These are phyloP conservation scores for Fusarium aywerte DNA, from an alignment of 2,329 filamentous ascomycete species.

Conservation along the genomic window DNA sequence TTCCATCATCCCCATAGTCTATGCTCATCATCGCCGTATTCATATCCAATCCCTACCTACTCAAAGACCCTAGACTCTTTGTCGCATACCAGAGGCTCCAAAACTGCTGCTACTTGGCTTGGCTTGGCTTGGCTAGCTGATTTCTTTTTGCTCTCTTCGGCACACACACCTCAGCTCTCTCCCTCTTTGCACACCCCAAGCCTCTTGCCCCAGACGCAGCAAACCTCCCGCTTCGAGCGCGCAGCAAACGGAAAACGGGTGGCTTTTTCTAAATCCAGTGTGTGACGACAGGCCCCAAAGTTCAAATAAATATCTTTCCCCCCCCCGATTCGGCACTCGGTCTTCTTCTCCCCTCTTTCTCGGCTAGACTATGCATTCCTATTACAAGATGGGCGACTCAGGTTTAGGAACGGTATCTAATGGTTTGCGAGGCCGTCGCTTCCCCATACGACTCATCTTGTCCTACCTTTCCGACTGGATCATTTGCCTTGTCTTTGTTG, in stretches of 20 bases:
- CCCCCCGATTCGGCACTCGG: constrained; percentile 15
- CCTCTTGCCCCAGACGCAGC: constrained; percentile 13
- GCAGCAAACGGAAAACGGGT: constrained; percentile 18
- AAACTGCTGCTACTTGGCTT: constrained; percentile 13
- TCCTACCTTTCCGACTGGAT: constrained; percentile 83
- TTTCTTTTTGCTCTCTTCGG: constrained; percentile 7
- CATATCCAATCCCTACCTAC: constrained; percentile 1
- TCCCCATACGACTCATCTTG: constrained; percentile 57
- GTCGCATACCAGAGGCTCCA: neutral
- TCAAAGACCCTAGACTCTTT: constrained; percentile 16
- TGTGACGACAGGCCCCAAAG: constrained; percentile 24
- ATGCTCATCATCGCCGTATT: constrained; percentile 1
- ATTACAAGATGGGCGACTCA: constrained; percentile 45
- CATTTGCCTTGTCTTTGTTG: constrained; percentile 68
- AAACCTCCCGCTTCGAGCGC: constrained; percentile 7
- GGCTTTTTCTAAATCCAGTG: neutral
- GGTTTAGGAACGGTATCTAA: constrained; percentile 32
- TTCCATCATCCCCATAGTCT: neutral
- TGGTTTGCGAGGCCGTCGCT: constrained; percentile 35
- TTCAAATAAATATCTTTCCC: constrained; percentile 25
- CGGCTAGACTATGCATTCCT: constrained; percentile 32
- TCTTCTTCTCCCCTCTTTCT: constrained; percentile 17
- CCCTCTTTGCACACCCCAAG: constrained; percentile 8
- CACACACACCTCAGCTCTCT: constrained; percentile 12
- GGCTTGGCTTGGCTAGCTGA: constrained; percentile 4